Evolutionary conservation across 192 early-diverging fungal genomes (phyloP), one percentile per base, ranked within the genome.

Genomic region (Neocallimastix lanati): DNA sequence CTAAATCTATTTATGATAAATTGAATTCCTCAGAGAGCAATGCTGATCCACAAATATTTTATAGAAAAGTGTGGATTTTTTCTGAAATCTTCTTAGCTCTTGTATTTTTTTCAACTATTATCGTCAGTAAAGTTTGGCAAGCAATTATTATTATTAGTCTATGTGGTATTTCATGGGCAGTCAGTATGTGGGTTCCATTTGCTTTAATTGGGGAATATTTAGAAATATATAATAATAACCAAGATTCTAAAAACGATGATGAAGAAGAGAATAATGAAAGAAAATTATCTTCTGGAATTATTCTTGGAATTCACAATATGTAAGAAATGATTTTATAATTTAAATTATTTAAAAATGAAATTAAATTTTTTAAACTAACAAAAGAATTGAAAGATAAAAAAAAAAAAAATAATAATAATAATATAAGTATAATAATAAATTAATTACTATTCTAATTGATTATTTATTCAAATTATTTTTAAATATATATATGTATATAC

Each of bases 301-400:
- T 96, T 15, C 85, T 97, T 50, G 97, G 96, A 3, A 93, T 98
- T 28, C 95, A 96, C 84, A 99, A 99, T 83, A 92, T 98, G 82
- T 97, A 67, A 67, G 25, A 9, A n/a, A n/a, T n/a, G n/a, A n/a
- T n/a, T n/a, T n/a, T n/a, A n/a, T n/a, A n/a, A n/a, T n/a, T n/a
- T n/a, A n/a, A n/a, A n/a, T n/a, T n/a, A n/a, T n/a, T n/a, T n/a
- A n/a, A n/a, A n/a, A n/a, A n/a, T n/a, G n/a, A n/a, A n/a, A n/a
- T n/a, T n/a, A n/a, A n/a, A n/a, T n/a, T n/a, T n/a, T n/a, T n/a
- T n/a, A n/a, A n/a, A n/a, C n/a, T n/a, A n/a, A n/a, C n/a, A n/a
- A n/a, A n/a, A n/a, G n/a, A n/a, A n/a, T n/a, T n/a, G n/a, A n/a
- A n/a, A n/a, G n/a, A n/a, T n/a, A n/a, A n/a, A n/a, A n/a, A n/a